phyloP scores from a whole-genome alignment of 306 rosid species.

The Rubus parviflorus region DNA sequence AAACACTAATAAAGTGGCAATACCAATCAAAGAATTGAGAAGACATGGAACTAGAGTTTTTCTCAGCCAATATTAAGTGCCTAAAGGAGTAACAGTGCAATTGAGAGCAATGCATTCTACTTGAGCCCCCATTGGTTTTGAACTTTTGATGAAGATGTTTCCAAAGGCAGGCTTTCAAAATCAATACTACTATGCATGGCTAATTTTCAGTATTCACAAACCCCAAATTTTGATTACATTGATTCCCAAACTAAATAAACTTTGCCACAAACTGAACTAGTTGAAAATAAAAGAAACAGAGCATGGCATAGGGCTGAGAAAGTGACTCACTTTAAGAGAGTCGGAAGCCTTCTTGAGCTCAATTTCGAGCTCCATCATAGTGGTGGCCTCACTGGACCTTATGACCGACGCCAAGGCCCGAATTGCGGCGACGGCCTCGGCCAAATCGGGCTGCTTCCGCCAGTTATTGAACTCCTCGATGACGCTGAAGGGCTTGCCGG shows the following conservation, averaged over 20 bases:
- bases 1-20: not conserved
- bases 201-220: not conserved
- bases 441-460: constrained; percentile 94
- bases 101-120: not conserved
- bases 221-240: not conserved
- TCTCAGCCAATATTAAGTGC: not conserved
- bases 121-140: not conserved
- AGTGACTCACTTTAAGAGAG: constrained; percentile 60
- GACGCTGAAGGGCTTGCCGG: constrained; percentile 62
- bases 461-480: constrained; percentile 76
- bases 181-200: not conserved
- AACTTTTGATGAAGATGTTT: not conserved
- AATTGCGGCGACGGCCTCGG: constrained; percentile 96
- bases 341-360: constrained; percentile 96
- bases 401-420: constrained; percentile 89
- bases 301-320: not conserved
- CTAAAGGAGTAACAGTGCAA: not conserved
- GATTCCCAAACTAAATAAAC: not conserved
- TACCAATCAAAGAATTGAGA: not conserved
- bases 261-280: no score
- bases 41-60: not conserved
- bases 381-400: constrained; percentile 68
- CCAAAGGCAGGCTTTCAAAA: not conserved
- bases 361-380: constrained; percentile 93
- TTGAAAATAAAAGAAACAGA: no score